These are phyloP conservation scores for Saussurea involucrata DNA, from an alignment of 129 eudicot species.

Conservation along the genomic window DNA sequence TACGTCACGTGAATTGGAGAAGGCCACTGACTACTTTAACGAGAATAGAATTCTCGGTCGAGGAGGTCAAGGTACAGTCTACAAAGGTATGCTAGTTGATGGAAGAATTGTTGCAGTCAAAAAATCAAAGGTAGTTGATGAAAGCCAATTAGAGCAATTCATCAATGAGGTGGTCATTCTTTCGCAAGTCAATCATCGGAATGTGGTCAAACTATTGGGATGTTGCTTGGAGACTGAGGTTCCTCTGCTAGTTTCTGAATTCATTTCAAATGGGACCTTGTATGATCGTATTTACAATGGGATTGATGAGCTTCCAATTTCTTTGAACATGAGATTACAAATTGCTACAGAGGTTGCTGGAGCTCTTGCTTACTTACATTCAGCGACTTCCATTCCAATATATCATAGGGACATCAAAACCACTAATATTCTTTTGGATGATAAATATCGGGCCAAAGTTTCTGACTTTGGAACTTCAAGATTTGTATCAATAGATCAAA, in stretches of 20 bases:
- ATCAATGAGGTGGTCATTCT: conserved; percentile 41
- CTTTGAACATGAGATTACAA: conserved; percentile 25
- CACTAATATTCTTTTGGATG: conserved; percentile 32
- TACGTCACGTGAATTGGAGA: conserved; percentile 29
- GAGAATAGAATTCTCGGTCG: conserved; percentile 35
- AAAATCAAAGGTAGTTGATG: conserved; percentile 32
- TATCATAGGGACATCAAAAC: conserved; percentile 41
- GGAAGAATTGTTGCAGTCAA: conserved; percentile 38
- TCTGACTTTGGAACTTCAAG: conserved; percentile 35
- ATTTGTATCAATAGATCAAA: conserved; percentile 22
- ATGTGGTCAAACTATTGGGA: conserved; percentile 31
- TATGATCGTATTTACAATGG: conserved; percentile 12
- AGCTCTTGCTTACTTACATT: conserved; percentile 31
- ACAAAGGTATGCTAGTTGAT: conserved; percentile 29
- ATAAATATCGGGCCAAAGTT: conserved; percentile 28
- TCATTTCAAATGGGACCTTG: conserved; percentile 26
- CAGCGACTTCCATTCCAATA: conserved; percentile 30
- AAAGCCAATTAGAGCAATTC: conserved; percentile 25
- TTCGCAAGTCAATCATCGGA: conserved; percentile 32
- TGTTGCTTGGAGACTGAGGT: conserved; percentile 37
- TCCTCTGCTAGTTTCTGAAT: conserved; percentile 27
- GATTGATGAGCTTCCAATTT: not conserved
- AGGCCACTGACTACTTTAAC: conserved; percentile 37
- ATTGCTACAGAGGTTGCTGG: conserved; percentile 36
- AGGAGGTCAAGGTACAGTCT: conserved; percentile 43